These are phyloP conservation scores for Corymbia maculata DNA, from an alignment of 345 rosid genomes.

Conservation along the genomic window DNA sequence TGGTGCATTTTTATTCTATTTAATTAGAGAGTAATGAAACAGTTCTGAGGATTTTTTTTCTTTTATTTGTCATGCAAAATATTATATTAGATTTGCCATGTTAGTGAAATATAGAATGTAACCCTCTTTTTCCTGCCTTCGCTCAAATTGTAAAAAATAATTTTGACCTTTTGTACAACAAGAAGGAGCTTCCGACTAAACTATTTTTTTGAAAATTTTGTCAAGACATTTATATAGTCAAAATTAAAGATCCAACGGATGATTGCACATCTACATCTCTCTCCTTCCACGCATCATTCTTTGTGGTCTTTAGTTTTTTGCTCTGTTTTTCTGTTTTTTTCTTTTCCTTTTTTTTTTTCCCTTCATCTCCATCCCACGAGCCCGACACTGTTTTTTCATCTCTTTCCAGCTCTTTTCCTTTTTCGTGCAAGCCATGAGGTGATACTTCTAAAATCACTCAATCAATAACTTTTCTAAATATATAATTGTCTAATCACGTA, in stretches of 20 bases:
- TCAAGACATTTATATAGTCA: neutral
- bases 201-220: neutral
- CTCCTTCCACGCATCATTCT: neutral
- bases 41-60: neutral
- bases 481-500: neutral
- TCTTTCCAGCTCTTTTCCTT: neutral
- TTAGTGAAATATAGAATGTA: neutral
- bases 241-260: neutral
- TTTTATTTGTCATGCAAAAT: neutral
- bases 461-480: neutral
- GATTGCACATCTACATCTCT: neutral
- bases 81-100: neutral
- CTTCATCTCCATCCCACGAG: neutral
- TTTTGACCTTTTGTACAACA: neutral
- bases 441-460: neutral
- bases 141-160: neutral
- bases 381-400: neutral
- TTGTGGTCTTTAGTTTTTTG: neutral
- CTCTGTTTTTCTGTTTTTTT: neutral
- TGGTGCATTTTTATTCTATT: neutral
- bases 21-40: neutral
- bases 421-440: neutral
- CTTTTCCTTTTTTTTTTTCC: neutral
- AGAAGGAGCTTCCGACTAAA: neutral
- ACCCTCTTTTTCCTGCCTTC: neutral